Conservation (phyloP, 495 filamentous ascomycete genomes). For the Bacidia gigantensis region DNA sequence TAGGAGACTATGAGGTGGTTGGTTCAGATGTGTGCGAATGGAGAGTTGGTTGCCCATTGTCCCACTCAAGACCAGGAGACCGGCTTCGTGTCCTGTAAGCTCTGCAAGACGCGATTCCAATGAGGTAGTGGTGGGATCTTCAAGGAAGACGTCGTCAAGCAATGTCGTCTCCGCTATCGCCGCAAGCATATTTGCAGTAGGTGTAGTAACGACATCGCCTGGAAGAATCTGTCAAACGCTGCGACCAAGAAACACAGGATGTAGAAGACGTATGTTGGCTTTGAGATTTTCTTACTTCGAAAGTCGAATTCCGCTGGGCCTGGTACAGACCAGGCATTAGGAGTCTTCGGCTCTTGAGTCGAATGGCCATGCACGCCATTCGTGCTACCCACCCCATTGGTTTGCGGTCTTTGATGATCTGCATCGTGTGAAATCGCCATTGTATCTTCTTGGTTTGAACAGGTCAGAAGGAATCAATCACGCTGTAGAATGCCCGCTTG, state of each 20-base stretch:
- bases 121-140: slow-evolving; percentile 63
- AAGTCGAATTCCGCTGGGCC: slow-evolving; percentile 14
- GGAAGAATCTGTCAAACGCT: background rate
- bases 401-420: background rate
- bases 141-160: slow-evolving; percentile 71
- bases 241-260: background rate
- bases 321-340: slow-evolving; percentile 6
- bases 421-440: background rate
- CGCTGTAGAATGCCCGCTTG: too few relatives aligned
- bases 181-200: slow-evolving; percentile 68
- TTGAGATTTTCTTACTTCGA: slow-evolving; percentile 6
- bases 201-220: slow-evolving; percentile 77
- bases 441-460: background rate
- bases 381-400: background rate
- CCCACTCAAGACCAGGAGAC: slow-evolving; percentile 68
- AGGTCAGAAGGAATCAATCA: too few relatives aligned
- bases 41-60: slow-evolving; percentile 62
- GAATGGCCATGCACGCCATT: background rate
- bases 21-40: slow-evolving; percentile 32
- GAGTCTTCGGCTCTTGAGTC: background rate
- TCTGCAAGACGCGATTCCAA: slow-evolving; percentile 57
- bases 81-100: slow-evolving; percentile 58
- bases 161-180: slow-evolving; percentile 45
- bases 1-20: slow-evolving; percentile 36
- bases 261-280: background rate